Evolutionary conservation across 331 rosid species (phyloP).

Genomic region (Ulmus americana): DNA sequence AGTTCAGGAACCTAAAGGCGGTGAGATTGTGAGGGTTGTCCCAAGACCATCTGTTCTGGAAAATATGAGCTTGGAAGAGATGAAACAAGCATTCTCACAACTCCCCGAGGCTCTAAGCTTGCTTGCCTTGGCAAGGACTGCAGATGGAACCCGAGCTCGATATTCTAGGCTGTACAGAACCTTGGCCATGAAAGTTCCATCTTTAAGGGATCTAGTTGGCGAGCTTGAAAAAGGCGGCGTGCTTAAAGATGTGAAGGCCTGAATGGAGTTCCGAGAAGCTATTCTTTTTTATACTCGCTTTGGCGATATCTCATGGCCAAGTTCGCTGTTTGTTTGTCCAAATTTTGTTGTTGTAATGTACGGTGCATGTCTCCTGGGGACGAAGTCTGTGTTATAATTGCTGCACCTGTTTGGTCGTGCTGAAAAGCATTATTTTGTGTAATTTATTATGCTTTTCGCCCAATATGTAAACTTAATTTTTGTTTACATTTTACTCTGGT

Average conservation of each 20-base stretch:
- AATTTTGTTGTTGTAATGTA: background rate
- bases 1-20: slow-evolving; percentile 93
- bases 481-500: background rate
- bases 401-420: slow-evolving; percentile 8
- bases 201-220: slow-evolving; percentile 64
- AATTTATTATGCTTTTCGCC: background rate
- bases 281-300: background rate
- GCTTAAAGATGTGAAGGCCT: slow-evolving; percentile 62
- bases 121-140: slow-evolving; percentile 91
- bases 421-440: background rate
- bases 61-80: slow-evolving; percentile 75
- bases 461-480: background rate
- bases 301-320: slow-evolving; percentile 13
- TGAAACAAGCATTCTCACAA: slow-evolving; percentile 68
- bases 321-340: background rate
- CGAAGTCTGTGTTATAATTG: slow-evolving; percentile 9
- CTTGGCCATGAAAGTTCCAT: slow-evolving; percentile 89
- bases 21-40: slow-evolving; percentile 79
- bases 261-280: slow-evolving; percentile 11
- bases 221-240: slow-evolving; percentile 84
- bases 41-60: slow-evolving; percentile 81
- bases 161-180: slow-evolving; percentile 80
- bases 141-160: slow-evolving; percentile 91
- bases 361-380: slow-evolving; percentile 3
- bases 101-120: slow-evolving; percentile 94